phyloP scores from a whole-genome alignment of 305 asterid species.

The Fraxinus greggii region DNA sequence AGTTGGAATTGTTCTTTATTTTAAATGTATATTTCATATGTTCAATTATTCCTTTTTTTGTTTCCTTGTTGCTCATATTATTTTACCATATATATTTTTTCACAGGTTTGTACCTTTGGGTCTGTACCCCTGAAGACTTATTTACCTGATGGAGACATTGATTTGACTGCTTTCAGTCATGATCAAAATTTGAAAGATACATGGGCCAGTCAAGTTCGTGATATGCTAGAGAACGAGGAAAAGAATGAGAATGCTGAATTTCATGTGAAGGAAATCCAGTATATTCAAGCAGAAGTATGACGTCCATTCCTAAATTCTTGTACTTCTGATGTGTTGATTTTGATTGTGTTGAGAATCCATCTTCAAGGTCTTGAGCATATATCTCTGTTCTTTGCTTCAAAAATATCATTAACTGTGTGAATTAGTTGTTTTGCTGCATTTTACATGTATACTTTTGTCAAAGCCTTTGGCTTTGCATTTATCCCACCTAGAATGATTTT shows the following conservation, averaged over 20 bases:
- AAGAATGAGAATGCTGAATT: conserved; percentile 77
- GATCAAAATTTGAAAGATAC: conserved; percentile 61
- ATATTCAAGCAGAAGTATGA: conserved; percentile 86
- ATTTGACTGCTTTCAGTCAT: conserved; percentile 80
- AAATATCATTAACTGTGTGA: neutral
- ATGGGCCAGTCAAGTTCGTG: conserved; percentile 86
- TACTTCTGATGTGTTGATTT: neutral
- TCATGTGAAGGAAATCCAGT: conserved; percentile 88
- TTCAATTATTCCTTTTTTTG: neutral
- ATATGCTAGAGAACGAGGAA: conserved; percentile 79
- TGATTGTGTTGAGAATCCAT: neutral
- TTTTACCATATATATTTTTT: conserved; percentile 12
- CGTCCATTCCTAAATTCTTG: neutral
- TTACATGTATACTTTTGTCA: neutral
- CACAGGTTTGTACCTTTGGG: conserved; percentile 83
- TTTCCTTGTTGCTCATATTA: conserved; percentile 12
- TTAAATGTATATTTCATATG: neutral
- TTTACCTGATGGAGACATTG: conserved; percentile 96
- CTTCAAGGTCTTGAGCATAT: neutral
- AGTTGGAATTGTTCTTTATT: neutral
- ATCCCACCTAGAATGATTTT: neutral
- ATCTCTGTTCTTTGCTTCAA: conserved; percentile 12
- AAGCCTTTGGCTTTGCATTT: neutral
- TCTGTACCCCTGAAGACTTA: conserved; percentile 96
- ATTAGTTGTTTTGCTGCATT: conserved; percentile 1